phyloP scores from a whole-genome alignment of 192 early-diverging fungal genomes.

The Spinellus fusiger region DNA sequence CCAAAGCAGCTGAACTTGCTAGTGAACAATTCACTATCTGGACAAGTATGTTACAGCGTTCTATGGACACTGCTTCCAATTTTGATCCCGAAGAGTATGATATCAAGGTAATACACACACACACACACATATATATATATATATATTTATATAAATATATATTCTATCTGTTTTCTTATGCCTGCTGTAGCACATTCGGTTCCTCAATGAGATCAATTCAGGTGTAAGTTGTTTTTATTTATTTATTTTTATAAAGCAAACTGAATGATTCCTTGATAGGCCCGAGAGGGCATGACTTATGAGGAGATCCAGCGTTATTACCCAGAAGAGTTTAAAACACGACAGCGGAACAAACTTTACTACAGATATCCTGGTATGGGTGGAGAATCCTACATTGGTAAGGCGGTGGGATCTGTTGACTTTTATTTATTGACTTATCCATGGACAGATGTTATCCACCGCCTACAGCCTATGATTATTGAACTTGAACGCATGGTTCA shows the following conservation, averaged over 20 bases:
- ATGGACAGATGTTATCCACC: conserved; percentile 81
- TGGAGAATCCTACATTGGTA: conserved; percentile 79
- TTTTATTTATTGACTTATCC: background rate
- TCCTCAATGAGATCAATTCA: conserved; percentile 92
- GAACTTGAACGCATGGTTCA: conserved; percentile 92
- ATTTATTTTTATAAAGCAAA: background rate
- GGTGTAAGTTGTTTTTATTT: conserved; percentile 35
- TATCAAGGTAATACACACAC: conserved; percentile 41
- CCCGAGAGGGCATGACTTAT: conserved; percentile 73
- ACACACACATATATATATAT: background rate
- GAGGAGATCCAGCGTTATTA: conserved; percentile 71
- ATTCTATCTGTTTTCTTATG: background rate
- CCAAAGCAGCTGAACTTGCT: conserved; percentile 68
- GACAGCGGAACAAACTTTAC: conserved; percentile 83
- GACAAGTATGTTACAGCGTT: conserved; percentile 83
- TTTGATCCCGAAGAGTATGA: conserved; percentile 78
- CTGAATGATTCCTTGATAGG: conserved; percentile 11
- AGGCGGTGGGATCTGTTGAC: background rate
- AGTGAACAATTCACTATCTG: conserved; percentile 57
- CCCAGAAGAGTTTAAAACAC: conserved; percentile 76
- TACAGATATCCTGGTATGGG: conserved; percentile 96
- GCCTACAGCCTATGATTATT: conserved; percentile 87
- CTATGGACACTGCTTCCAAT: conserved; percentile 76
- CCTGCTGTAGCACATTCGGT: conserved; percentile 52
- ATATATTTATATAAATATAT: background rate